phyloP scores from a whole-genome alignment of 768 basidiomycete genomes.

The Suillus tomentosus region DNA sequence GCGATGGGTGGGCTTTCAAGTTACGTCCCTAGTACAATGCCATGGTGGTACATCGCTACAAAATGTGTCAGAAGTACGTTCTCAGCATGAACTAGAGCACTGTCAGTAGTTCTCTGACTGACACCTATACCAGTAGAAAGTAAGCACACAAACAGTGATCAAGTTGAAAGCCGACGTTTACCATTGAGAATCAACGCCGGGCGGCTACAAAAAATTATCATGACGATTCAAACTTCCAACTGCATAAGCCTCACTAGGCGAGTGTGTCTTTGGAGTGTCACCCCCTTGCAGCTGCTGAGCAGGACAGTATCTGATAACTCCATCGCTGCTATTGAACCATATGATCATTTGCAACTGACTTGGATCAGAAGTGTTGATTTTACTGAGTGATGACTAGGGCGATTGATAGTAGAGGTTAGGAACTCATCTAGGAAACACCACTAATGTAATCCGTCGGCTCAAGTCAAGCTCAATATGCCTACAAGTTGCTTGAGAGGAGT shows the following conservation, averaged over 20 bases:
- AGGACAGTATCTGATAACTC: background rate
- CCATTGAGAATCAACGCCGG: background rate
- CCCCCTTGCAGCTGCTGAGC: background rate
- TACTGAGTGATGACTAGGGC: background rate
- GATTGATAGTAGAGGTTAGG: too few relatives aligned
- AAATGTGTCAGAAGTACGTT: background rate
- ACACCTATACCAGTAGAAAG: background rate
- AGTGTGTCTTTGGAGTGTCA: background rate
- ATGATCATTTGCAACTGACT: too few relatives aligned
- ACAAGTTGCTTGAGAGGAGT: too few relatives aligned
- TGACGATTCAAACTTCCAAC: too few relatives aligned
- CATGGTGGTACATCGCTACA: background rate
- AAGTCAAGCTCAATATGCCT: background rate
- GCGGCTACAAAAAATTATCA: background rate
- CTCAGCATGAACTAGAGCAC: background rate
- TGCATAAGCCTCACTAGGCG: background rate
- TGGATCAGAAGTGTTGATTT: background rate
- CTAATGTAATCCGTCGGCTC: background rate
- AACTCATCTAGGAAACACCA: background rate
- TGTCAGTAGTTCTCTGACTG: background rate
- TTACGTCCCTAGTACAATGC: too few relatives aligned
- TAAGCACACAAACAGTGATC: background rate
- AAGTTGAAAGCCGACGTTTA: background rate
- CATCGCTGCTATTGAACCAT: background rate
- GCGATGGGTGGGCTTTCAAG: too few relatives aligned